These are phyloP conservation scores for Amylocarpus encephaloides DNA, from an alignment of 2,329 filamentous ascomycete genomes.

Conservation along the genomic window DNA sequence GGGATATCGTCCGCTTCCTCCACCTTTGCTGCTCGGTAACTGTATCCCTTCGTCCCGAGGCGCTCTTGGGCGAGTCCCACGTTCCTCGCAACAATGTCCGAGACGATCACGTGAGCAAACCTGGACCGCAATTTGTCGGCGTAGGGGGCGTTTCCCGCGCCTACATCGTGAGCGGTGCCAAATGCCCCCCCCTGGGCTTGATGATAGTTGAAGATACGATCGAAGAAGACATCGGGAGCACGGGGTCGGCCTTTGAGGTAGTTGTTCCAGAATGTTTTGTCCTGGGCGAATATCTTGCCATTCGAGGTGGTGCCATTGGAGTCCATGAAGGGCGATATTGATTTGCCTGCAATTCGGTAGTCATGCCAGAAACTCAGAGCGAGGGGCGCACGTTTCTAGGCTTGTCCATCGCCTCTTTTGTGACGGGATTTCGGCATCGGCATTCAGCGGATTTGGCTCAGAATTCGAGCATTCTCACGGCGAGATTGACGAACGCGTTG, in stretches of 20 bases:
- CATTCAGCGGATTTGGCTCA: no score
- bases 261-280: conserved; percentile 24
- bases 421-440: no score
- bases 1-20: conserved; percentile 18
- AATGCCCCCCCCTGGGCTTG: conserved; percentile 6
- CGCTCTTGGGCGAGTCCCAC: background rate
- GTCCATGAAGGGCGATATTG: background rate
- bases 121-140: background rate
- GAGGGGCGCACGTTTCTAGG: no score
- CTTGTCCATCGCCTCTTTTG: no score
- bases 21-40: conserved; percentile 14
- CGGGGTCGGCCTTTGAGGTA: conserved; percentile 24
- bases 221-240: conserved; percentile 19
- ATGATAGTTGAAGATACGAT: conserved; percentile 25
- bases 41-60: background rate
- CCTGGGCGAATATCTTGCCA: conserved; percentile 9
- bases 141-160: background rate
- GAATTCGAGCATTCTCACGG: no score
- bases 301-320: no score
- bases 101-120: background rate
- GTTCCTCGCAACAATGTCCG: background rate
- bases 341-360: no score
- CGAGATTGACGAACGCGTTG: no score
- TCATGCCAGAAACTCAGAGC: no score
- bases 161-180: background rate